Conservation (phyloP, 225 moss, liverwort and hornwort genomes). For the Asterella californica region DNA sequence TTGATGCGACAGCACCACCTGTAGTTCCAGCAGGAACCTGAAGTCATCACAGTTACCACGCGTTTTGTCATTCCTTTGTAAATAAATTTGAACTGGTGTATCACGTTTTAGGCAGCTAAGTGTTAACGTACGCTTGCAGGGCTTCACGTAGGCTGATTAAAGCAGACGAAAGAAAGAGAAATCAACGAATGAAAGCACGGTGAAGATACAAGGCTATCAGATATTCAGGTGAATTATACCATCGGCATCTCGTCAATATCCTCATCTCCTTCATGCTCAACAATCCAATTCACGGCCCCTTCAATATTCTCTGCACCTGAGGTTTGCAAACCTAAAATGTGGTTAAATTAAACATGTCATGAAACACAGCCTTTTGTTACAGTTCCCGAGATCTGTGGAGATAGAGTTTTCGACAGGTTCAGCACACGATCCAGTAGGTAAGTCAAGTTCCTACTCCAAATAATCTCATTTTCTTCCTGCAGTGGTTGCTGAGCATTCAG, state of each 20-base stretch:
- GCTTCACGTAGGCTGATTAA: background rate
- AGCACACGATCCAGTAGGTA: too few relatives aligned
- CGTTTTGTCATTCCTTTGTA: background rate
- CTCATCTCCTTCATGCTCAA: conserved; percentile 81
- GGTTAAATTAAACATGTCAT: background rate
- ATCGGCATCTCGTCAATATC: conserved; percentile 87
- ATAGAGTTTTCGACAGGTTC: too few relatives aligned
- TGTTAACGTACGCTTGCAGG: background rate
- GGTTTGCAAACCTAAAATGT: background rate
- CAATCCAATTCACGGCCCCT: conserved; percentile 90
- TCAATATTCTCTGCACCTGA: conserved; percentile 65
- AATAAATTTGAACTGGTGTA: background rate
- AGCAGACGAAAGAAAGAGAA: background rate
- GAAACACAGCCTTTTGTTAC: background rate
- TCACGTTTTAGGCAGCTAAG: background rate
- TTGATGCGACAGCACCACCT: conserved; percentile 60
- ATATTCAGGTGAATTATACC: conserved; percentile 35
- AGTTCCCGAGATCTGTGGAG: too few relatives aligned
- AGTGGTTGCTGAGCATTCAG: too few relatives aligned
- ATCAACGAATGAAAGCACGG: background rate
- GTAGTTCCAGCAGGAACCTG: conserved; percentile 72
- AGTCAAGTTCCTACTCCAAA: too few relatives aligned
- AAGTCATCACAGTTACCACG: conserved; percentile 19
- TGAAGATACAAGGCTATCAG: background rate
- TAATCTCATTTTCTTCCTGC: too few relatives aligned